phyloP scores from a whole-genome alignment of 2,329 filamentous ascomycete genomes.

The Fusarium globosum region DNA sequence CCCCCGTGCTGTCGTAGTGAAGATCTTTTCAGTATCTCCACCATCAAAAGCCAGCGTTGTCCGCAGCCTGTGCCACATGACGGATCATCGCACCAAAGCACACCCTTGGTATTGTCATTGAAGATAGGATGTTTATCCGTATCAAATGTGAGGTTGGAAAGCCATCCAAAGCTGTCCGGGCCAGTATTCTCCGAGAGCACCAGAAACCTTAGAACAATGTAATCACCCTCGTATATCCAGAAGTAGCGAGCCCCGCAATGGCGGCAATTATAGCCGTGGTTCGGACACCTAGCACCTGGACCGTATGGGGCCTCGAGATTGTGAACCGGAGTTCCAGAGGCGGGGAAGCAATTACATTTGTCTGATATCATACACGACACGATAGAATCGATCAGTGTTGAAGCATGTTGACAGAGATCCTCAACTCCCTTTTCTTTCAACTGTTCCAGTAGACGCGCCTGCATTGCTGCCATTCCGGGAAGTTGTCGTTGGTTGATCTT shows the following conservation, averaged over 20 bases:
- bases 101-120: background rate
- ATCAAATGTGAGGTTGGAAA: background rate
- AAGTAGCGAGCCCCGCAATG: background rate
- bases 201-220: background rate
- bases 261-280: background rate
- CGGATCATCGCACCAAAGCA: conserved; percentile 11
- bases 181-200: fast-evolving
- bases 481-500: background rate
- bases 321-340: background rate
- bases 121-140: background rate
- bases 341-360: conserved; percentile 4
- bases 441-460: background rate
- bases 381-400: background rate
- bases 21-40: background rate
- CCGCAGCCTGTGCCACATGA: conserved; percentile 2
- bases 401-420: background rate
- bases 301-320: background rate
- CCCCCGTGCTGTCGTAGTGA: background rate
- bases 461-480: background rate
- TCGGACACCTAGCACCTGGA: background rate
- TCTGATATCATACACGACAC: background rate
- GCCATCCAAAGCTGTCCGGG: background rate
- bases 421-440: background rate
- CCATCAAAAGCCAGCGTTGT: conserved; percentile 8
- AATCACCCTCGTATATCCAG: background rate